Evolutionary conservation across 495 filamentous ascomycete species (phyloP), one percentile per base, ranked within the genome.

Genomic region (Penicillium cosmopolitanum): DNA sequence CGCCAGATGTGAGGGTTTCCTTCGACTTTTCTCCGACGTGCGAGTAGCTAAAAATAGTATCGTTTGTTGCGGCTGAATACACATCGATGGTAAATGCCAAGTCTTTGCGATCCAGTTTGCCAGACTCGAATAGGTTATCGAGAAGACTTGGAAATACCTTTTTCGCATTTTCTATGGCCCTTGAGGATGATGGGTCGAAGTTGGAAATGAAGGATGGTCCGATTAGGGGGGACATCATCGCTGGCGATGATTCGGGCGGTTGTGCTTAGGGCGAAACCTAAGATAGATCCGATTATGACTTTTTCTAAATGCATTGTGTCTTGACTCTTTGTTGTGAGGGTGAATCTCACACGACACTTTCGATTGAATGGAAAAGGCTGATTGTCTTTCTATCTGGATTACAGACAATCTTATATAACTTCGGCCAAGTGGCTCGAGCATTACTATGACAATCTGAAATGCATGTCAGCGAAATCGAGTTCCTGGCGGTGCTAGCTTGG

Each of bases 171-270:
- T 51, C 16, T 6, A 62, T 55, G 8, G 60, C 34, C 11, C 4
- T 50, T 5, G 60, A 54, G 21, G 43, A 55, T 11, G 55, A 54
- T 11, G 50, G 51, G 33, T 62, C 55, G 28, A 62, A 62, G 21
- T 62, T 62, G 42, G 60, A 58, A 8, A 58, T 44, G 51, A 62
- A 62, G 3, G 55, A 47, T 35, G 60, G 60, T 5, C 60, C 60
- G 13, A 58, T 44, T 2, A 62, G 18, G 6, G 6, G 60, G 55
- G 9, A 38, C 51, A 36, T 62, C 55, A 42, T 57, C 60, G 33
- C 44, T 58, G n/a, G 60, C 43, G 12, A 62, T 38, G 33, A 62
- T 62, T 10, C 43, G 55, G 11, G 55, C 44, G 46, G 51, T 38
- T 19, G 55, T 42, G 35, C 4, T 44, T 23, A 21, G 28, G 5